These are phyloP conservation scores for Neofusicoccum kwambonambiense DNA, from an alignment of 2,329 filamentous ascomycete genomes.

Conservation along the genomic window DNA sequence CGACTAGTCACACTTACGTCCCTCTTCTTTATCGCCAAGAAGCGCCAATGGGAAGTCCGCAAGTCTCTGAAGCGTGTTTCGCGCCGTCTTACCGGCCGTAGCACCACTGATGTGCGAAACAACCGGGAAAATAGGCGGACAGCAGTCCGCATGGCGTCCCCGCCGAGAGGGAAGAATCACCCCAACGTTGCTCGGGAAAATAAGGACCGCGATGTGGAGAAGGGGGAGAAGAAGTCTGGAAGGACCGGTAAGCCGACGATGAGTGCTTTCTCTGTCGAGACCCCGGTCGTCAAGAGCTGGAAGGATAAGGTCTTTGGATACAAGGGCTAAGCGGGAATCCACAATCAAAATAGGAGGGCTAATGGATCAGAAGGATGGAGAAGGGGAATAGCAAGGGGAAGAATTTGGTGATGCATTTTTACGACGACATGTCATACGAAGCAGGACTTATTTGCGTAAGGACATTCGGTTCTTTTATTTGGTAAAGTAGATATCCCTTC, in stretches of 20 bases:
- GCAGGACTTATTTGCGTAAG: background rate
- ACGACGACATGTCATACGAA: constrained; percentile 2
- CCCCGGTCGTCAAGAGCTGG: constrained; percentile 24
- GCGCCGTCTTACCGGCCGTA: constrained; percentile 44
- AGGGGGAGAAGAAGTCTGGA: constrained; percentile 23
- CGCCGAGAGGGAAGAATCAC: constrained; percentile 26
- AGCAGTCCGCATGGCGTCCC: constrained; percentile 35
- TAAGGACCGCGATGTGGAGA: constrained; percentile 34
- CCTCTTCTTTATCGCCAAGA: constrained; percentile 79
- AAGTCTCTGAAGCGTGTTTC: constrained; percentile 68
- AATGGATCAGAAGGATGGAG: background rate
- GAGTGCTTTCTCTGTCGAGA: constrained; percentile 32
- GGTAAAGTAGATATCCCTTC: background rate
- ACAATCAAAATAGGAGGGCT: background rate
- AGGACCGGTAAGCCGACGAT: constrained; percentile 26
- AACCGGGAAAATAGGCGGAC: constrained; percentile 24
- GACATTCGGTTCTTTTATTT: constrained; percentile 9
- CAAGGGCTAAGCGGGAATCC: background rate
- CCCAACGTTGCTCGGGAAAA: constrained; percentile 24
- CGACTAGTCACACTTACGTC: constrained; percentile 59
- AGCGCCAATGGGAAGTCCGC: constrained; percentile 77
- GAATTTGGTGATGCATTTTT: background rate
- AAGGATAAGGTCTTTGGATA: constrained; percentile 18
- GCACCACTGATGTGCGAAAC: constrained; percentile 22
- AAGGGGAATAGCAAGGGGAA: background rate